Percentiles rank a stretch among this genome's conserved stretches.
Evolutionary conservation across 2,329 filamentous ascomycete genomes (phyloP).

Genomic region (Aureobasidium zeae): DNA sequence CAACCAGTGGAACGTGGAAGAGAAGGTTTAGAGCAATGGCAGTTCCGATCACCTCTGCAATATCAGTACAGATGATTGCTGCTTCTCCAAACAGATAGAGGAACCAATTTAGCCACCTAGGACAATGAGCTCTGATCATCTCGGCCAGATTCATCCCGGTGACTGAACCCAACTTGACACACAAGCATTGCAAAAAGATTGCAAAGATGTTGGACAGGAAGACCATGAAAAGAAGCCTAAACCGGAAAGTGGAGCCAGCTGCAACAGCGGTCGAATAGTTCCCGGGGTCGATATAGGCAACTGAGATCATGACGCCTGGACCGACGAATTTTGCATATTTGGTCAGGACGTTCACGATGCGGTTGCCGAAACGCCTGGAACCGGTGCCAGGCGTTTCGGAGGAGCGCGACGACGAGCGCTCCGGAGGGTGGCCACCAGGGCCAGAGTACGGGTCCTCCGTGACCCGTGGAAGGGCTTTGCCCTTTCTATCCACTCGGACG

Average conservation of each 20-base stretch:
- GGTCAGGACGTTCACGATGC: conserved; percentile 23
- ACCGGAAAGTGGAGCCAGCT: conserved; percentile 57
- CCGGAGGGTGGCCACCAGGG: conserved; percentile 7
- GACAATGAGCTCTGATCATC: conserved; percentile 41
- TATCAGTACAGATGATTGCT: conserved; percentile 51
- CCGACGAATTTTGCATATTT: conserved; percentile 53
- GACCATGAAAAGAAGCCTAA: conserved; percentile 58
- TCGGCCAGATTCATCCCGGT: conserved; percentile 43
- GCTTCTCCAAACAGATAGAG: conserved; percentile 48
- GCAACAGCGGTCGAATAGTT: conserved; percentile 65
- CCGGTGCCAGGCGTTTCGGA: conserved; percentile 6
- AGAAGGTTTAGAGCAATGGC: conserved; percentile 61
- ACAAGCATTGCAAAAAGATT: conserved; percentile 59
- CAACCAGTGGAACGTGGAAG: conserved; percentile 55
- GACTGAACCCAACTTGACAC: conserved; percentile 48
- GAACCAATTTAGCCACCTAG: conserved; percentile 45
- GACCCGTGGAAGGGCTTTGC: conserved; percentile 12
- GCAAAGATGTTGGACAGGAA: conserved; percentile 62
- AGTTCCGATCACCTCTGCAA: conserved; percentile 58
- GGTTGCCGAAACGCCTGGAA: conserved; percentile 6
- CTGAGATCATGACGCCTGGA: conserved; percentile 54
- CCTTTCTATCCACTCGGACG: not conserved
- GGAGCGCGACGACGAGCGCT: conserved; percentile 14
- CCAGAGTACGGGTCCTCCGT: conserved; percentile 8
- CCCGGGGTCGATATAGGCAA: conserved; percentile 43